These are phyloP conservation scores for Starmerella asiatica DNA, from an alignment of 805 yeast species.

Conservation along the genomic window DNA sequence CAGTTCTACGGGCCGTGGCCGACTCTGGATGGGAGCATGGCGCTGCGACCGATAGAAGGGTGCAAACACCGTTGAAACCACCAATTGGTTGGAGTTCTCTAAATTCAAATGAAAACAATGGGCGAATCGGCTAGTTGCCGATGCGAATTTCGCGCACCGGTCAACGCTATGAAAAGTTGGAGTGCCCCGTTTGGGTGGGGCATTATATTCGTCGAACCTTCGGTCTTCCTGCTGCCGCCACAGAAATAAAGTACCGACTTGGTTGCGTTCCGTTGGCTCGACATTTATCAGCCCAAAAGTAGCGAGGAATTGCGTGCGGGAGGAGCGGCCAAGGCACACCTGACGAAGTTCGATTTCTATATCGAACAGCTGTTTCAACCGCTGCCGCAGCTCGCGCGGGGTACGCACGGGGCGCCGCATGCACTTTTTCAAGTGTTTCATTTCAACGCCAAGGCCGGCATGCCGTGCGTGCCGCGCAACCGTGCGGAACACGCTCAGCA, in stretches of 20 bases:
- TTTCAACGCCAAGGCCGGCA: neutral
- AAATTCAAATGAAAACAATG: neutral
- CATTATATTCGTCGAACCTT: constrained; percentile 16
- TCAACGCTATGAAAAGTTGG: constrained; percentile 2
- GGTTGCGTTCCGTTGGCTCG: constrained; percentile 7
- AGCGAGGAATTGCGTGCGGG: neutral
- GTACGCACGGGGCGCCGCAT: neutral
- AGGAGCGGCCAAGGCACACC: constrained; percentile 3
- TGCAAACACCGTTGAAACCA: constrained; percentile 16
- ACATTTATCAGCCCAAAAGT: neutral
- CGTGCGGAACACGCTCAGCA: constrained; percentile 5
- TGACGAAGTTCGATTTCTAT: constrained; percentile 15
- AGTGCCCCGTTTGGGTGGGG: constrained; percentile 10
- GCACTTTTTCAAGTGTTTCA: neutral
- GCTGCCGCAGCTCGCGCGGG: neutral
- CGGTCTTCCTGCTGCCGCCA: constrained; percentile 17
- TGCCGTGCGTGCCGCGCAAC: constrained; percentile 8
- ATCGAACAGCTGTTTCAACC: constrained; percentile 2
- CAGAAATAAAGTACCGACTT: constrained; percentile 1
- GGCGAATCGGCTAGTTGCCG: neutral
- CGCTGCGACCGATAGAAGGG: constrained; percentile 7
- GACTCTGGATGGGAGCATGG: neutral
- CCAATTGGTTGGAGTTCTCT: neutral
- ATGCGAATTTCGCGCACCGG: constrained; percentile 4
- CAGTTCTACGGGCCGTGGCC: constrained; percentile 16